Base-by-base conservation (phyloP, 2,329 filamentous ascomycete species). In the Chrysoporthe cubensis region DNA sequence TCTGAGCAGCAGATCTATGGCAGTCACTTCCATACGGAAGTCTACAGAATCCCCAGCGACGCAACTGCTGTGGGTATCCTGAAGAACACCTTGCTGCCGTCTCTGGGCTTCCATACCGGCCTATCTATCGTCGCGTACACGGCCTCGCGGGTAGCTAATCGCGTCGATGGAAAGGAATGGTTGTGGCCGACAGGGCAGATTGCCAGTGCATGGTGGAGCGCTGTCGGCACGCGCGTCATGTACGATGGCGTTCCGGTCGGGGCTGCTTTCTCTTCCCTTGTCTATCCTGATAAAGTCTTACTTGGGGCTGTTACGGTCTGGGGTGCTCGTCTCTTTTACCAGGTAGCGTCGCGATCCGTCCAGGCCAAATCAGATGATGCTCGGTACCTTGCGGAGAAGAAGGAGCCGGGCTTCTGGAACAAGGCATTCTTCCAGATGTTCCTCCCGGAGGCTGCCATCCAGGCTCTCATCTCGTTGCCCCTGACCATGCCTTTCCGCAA, bases 141-240 rank as follows among this genome's bases (percentile, higher is more conserved):
- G 9, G 78, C 82, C 42, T 83, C 83, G 0, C 79, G 85, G 34
- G 80, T 83, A 62, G 86, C 84, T 8, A 76, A 87, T 72, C 80
- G 82, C n/a, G 81, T 85, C 11, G 87, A 89, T 66, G 78, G 82
- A n/a, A 90, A 89, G 72, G 87, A 90, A 74, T 86, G 83, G 79
- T 76, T 87, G 6, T 88, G 86, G 86, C 84, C 86, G 0, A 77
- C 80, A 4, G 84, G 80, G 2, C 84, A 84, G 72, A 82, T 88
- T 11, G 75, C 80, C 66, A 88, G 87, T 73, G 86, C 85, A 7
- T 89, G 87, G 87, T 88, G 85, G 84, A 84, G 81, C 65, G 85
- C 87, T 32, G 76, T 89, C 54, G 85, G 86, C 16, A 78, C 80
- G n/a, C 82, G 82, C 5, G 78, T 87, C 13, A 74, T 80, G 60